Conservation (phyloP, 768 basidiomycete species). For the Boletus bicolor region DNA sequence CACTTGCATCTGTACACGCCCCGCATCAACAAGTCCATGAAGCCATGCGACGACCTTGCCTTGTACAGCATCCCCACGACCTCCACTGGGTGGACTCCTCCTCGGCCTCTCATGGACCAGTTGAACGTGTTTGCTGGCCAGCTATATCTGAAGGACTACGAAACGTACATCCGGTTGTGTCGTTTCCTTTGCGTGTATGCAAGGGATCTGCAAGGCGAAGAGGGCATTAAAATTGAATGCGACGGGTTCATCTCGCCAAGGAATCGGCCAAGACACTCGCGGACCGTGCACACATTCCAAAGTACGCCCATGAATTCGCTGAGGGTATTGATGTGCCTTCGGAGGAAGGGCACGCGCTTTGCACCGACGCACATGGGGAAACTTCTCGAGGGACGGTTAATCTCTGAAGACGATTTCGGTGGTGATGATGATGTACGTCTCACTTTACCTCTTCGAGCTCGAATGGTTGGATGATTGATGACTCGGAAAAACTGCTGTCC, state of each 20-base stretch:
- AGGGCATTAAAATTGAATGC: conserved; percentile 1
- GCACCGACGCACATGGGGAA: conserved; percentile 41
- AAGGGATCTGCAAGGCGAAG: conserved; percentile 10
- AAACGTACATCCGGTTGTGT: conserved; percentile 28
- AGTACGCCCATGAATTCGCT: conserved; percentile 34
- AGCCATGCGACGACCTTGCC: conserved; percentile 35
- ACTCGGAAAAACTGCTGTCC: not conserved
- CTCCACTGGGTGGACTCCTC: not conserved
- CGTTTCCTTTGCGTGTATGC: conserved; percentile 26
- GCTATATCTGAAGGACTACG: conserved; percentile 29
- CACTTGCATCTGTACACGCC: conserved; percentile 45
- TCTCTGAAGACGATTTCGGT: conserved; percentile 17
- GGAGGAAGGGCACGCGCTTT: conserved; percentile 41
- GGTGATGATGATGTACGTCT: not conserved
- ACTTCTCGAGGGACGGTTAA: conserved; percentile 29
- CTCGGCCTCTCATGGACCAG: conserved; percentile 9
- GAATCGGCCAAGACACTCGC: conserved; percentile 9
- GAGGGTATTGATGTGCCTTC: conserved; percentile 20
- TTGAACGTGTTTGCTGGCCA: conserved; percentile 34
- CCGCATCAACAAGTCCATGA: conserved; percentile 32
- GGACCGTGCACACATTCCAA: conserved; percentile 27
- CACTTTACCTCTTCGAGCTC: too few relatives aligned
- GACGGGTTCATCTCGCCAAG: conserved; percentile 24
- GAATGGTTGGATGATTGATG: not conserved
- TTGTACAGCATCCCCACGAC: conserved; percentile 10